phyloP scores from a whole-genome alignment of 495 filamentous ascomycete species.

The Aspergillus asperescens region DNA sequence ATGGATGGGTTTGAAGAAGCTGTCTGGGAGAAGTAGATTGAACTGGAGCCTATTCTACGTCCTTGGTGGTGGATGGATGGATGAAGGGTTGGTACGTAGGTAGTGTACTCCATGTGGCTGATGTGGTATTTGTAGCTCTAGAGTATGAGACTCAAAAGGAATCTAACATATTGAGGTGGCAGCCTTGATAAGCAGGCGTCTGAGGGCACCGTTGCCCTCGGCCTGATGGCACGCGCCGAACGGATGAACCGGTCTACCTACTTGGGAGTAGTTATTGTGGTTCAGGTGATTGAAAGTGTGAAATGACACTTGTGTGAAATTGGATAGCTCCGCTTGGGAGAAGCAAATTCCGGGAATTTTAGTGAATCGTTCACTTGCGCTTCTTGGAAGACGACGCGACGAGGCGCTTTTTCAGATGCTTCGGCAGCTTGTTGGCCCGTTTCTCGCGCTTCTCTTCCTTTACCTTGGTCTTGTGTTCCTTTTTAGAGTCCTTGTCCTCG shows the following conservation, averaged over 20 bases:
- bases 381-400: constrained; percentile 39
- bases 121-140: neutral
- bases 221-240: neutral
- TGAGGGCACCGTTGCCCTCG: neutral
- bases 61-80: neutral
- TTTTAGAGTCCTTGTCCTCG: constrained; percentile 85
- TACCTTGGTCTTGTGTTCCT: constrained; percentile 79
- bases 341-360: neutral
- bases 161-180: neutral
- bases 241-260: neutral
- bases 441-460: constrained; percentile 94
- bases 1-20: constrained; percentile 54
- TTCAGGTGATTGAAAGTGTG: neutral
- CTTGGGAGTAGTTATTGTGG: neutral
- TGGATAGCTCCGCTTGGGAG: neutral
- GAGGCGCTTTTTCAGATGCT: constrained; percentile 75
- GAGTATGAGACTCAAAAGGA: neutral
- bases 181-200: neutral
- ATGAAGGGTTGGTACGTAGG: too few species aligned
- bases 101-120: neutral
- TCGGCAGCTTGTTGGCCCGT: constrained; percentile 91
- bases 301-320: neutral
- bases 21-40: constrained; percentile 7
- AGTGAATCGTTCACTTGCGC: constrained; percentile 34
- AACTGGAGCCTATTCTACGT: too few species aligned